Percentiles rank a stretch among this genome's conserved stretches.
Evolutionary conservation across 495 filamentous ascomycete genomes (phyloP).

Genomic region (Daldinia grandis): DNA sequence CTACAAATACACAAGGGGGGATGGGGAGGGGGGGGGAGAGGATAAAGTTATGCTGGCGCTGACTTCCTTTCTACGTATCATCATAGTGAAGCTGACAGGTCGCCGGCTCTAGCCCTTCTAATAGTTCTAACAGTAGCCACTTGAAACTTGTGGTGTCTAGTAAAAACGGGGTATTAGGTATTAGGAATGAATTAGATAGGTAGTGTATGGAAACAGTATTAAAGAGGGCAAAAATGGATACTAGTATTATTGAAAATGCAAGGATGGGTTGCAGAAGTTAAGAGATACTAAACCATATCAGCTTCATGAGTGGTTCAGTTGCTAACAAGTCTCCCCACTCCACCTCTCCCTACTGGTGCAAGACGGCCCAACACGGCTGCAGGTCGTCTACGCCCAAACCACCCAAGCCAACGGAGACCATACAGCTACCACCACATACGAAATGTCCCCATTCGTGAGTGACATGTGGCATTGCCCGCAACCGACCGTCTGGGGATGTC

Average conservation of each 20-base stretch:
- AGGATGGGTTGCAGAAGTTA: constrained; percentile 43
- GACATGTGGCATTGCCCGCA: constrained; percentile 45
- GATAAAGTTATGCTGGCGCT: constrained; percentile 22
- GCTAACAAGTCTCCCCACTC: constrained; percentile 33
- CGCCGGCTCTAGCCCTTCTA: background rate
- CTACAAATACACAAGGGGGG: constrained; percentile 1
- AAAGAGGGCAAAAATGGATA: constrained; percentile 24
- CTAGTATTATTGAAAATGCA: constrained; percentile 28
- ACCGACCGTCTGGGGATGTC: constrained; percentile 43
- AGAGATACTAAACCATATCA: constrained; percentile 25
- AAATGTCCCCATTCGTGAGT: constrained; percentile 42
- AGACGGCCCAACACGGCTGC: constrained; percentile 40
- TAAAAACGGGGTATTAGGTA: constrained; percentile 18
- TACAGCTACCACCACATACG: constrained; percentile 43
- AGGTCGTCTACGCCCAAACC: constrained; percentile 35
- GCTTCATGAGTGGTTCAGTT: constrained; percentile 37
- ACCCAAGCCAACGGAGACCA: constrained; percentile 41
- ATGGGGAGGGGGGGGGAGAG: background rate
- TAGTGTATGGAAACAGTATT: constrained; percentile 4
- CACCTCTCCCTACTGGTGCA: constrained; percentile 35
- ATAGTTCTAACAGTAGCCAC: background rate
- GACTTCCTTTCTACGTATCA: constrained; percentile 12
- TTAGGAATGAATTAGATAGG: background rate
- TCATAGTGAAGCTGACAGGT: constrained; percentile 31
- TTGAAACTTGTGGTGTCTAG: constrained; percentile 22